phyloP scores from a whole-genome alignment of 345 rosid species.

The Citrus cavaleriei region DNA sequence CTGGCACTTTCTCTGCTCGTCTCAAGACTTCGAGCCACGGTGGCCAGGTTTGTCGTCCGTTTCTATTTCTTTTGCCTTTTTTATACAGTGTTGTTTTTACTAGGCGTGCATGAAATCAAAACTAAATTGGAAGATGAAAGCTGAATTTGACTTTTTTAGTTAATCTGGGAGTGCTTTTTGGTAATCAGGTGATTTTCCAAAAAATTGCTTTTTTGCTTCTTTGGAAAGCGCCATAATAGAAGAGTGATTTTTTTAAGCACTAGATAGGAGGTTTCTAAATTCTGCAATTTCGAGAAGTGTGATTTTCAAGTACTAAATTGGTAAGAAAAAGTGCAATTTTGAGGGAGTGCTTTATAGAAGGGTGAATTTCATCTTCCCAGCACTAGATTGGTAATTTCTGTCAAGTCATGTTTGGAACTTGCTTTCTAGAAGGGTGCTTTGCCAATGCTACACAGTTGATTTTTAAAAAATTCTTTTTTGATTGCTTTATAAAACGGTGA shows the following conservation, averaged over 20 bases:
- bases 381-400: background rate
- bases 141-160: background rate
- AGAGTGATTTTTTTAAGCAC: background rate
- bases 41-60: constrained; percentile 50
- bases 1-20: constrained; percentile 93
- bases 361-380: background rate
- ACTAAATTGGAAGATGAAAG: background rate
- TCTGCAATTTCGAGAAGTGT: background rate
- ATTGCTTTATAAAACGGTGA: no score
- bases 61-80: background rate
- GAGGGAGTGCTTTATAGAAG: background rate
- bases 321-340: no score
- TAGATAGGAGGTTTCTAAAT: background rate
- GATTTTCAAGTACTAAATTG: no score
- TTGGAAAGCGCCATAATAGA: no score
- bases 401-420: no score
- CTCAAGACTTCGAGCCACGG: constrained; percentile 84
- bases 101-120: background rate
- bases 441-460: no score
- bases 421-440: no score
- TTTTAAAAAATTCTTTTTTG: no score
- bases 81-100: background rate
- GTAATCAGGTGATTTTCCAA: background rate
- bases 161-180: background rate
- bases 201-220: background rate